Conservation (phyloP, 352 stramenopile species). For the Globisporangium emineosum region DNA sequence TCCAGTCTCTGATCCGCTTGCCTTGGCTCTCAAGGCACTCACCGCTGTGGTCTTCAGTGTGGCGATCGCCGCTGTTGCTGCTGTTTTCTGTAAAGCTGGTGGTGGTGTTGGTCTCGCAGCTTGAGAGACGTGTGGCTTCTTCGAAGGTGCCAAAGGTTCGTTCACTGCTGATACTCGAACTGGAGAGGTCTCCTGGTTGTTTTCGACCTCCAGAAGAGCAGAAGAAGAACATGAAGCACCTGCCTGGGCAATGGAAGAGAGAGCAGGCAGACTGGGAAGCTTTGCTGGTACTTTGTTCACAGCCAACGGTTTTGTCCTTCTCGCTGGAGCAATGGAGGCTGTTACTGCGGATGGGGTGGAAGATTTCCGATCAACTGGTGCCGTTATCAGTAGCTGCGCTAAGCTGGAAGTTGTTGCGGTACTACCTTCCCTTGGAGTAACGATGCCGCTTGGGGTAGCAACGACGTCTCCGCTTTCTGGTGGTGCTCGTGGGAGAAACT, state of each 20-base stretch:
- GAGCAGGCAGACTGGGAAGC: constrained; percentile 5
- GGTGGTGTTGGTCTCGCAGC: neutral
- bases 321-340: neutral
- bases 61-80: neutral
- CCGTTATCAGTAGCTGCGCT: neutral
- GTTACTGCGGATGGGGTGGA: neutral
- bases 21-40: neutral
- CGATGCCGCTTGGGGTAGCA: neutral
- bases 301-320: neutral
- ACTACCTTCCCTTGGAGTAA: neutral
- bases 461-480: neutral
- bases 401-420: neutral
- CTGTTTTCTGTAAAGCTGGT: neutral
- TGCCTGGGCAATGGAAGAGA: too few relatives aligned
- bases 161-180: neutral
- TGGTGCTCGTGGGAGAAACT: constrained; percentile 33
- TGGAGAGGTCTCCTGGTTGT: constrained; percentile 32
- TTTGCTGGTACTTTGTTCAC: constrained; percentile 3
- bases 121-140: constrained; percentile 12
- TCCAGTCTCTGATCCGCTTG: neutral
- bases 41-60: neutral
- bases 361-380: neutral
- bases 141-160: neutral
- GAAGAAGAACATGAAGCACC: neutral
- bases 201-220: constrained; percentile 1